Conservation (phyloP, 148 eudicot genomes). For the Rhododendron ovatum region DNA sequence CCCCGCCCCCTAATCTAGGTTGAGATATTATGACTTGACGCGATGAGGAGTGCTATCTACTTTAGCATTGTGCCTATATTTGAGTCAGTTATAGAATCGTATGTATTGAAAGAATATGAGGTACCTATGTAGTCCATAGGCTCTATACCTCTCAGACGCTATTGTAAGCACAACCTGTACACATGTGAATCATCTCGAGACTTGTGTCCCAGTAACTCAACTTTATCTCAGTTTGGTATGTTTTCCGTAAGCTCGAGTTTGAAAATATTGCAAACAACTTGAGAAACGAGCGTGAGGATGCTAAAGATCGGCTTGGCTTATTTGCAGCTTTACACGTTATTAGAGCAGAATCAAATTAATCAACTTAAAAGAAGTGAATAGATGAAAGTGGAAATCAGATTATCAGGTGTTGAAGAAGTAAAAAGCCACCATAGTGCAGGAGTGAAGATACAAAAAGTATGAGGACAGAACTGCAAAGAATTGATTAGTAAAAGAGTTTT, state of each 20-base stretch:
- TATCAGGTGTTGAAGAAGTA: neutral
- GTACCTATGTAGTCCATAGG: neutral
- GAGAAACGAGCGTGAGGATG: neutral
- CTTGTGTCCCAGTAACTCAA: neutral
- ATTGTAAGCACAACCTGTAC: neutral
- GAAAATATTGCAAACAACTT: neutral
- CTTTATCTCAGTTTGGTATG: neutral
- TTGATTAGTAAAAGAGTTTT: neutral
- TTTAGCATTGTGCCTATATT: neutral
- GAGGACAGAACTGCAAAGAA: neutral
- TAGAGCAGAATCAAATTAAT: neutral
- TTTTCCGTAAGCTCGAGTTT: neutral
- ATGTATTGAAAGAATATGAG: too few species aligned
- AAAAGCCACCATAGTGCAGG: neutral
- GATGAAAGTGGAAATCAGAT: neutral
- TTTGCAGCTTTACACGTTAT: conserved; percentile 51
- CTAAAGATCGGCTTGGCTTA: conserved; percentile 23
- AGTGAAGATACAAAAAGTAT: neutral
- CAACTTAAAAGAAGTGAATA: neutral
- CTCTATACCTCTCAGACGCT: neutral
- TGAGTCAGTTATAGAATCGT: neutral
- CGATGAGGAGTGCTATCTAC: neutral
- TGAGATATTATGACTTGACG: neutral
- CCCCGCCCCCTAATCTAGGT: neutral
- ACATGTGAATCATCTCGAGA: neutral